Conservation (phyloP, 2,329 filamentous ascomycete species). For the Colletotrichum endophyticum region DNA sequence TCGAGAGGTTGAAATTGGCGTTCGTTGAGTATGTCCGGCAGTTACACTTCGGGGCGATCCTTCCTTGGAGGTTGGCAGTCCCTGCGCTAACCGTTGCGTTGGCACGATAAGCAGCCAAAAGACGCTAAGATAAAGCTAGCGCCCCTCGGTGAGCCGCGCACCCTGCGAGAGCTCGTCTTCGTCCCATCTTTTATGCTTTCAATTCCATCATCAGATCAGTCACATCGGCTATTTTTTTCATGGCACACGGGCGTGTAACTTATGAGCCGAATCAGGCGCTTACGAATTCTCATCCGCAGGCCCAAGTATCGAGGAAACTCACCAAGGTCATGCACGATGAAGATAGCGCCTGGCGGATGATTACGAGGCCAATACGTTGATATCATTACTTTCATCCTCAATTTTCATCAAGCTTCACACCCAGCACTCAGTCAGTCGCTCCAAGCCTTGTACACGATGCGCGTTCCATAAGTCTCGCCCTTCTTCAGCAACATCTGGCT, state of each 20-base stretch:
- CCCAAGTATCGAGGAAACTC: background rate
- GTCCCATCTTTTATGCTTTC: background rate
- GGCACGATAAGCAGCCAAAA: background rate
- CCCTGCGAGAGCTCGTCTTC: background rate
- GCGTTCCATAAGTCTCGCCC: slow-evolving; percentile 81
- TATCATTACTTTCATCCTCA: background rate
- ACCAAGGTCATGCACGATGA: slow-evolving; percentile 23
- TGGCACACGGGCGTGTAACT: background rate
- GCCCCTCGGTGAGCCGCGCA: slow-evolving; percentile 7
- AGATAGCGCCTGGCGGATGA: background rate
- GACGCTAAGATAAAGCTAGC: slow-evolving; percentile 14
- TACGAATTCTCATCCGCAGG: background rate
- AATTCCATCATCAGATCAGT: background rate
- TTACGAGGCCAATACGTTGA: background rate
- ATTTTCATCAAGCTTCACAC: background rate
- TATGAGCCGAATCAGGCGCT: background rate
- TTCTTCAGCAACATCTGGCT: slow-evolving; percentile 81
- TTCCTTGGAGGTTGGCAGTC: background rate
- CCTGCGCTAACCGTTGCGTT: background rate
- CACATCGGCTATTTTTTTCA: slow-evolving; percentile 4
- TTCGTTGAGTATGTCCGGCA: background rate
- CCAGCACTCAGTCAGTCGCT: slow-evolving; percentile 53
- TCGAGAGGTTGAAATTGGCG: background rate
- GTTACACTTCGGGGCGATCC: background rate
- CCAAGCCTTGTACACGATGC: slow-evolving; percentile 87